phyloP scores from a whole-genome alignment of 805 yeast genomes.

The Scheffersomyces spartinae region DNA sequence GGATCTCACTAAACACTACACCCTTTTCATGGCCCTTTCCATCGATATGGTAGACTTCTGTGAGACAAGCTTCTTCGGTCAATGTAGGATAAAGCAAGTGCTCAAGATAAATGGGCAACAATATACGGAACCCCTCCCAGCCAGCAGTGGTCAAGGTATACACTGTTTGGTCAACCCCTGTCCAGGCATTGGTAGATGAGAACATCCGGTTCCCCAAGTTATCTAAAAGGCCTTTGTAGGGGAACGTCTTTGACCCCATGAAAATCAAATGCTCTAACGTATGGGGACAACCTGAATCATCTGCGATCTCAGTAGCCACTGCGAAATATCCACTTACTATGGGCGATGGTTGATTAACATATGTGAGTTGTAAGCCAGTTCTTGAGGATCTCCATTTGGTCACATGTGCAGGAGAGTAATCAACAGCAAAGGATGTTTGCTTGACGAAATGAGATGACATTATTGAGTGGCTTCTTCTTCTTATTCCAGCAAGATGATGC shows the following conservation, averaged over 20 bases:
- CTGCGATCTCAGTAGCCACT: conserved; percentile 82
- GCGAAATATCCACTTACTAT: conserved; percentile 90
- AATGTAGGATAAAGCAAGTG: conserved; percentile 78
- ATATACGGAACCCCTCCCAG: conserved; percentile 81
- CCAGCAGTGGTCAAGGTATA: conserved; percentile 90
- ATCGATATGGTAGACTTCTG: conserved; percentile 93
- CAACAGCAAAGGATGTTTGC: conserved; percentile 43
- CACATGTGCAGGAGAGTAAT: conserved; percentile 61
- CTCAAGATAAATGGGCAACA: conserved; percentile 84
- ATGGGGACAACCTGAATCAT: conserved; percentile 90
- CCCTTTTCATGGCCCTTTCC: conserved; percentile 89
- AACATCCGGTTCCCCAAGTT: conserved; percentile 74
- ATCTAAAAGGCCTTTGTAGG: conserved; percentile 86
- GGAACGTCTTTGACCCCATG: conserved; percentile 85
- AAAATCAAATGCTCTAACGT: conserved; percentile 90
- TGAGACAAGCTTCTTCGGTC: conserved; percentile 80
- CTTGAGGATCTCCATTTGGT: conserved; percentile 69
- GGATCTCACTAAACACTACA: conserved; percentile 96
- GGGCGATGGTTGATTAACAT: conserved; percentile 74
- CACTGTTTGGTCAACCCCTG: conserved; percentile 90
- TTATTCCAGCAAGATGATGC: no score
- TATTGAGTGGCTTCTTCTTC: no score
- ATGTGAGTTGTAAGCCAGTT: conserved; percentile 74
- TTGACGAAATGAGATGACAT: no score
- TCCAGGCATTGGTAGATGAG: conserved; percentile 93